phyloP scores from a whole-genome alignment of 495 filamentous ascomycete species.

The Corynascus novoguineensis region DNA sequence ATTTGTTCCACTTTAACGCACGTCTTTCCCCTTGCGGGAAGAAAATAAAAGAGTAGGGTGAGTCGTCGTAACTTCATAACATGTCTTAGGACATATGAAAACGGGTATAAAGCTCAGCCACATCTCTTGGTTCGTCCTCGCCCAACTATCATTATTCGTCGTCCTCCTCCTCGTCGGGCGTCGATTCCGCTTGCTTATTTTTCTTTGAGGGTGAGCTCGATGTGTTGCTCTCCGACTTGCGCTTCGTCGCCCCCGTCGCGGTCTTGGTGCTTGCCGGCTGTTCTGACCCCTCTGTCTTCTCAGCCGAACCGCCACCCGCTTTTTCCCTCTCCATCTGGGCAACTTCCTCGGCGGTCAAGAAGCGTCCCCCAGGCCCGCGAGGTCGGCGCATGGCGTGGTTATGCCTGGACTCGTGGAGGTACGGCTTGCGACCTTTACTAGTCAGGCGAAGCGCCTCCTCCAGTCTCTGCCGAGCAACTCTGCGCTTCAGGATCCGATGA shows the following conservation, averaged over 20 bases:
- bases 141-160: constrained; percentile 31
- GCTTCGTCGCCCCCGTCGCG: constrained; percentile 38
- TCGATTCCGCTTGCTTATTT: constrained; percentile 40
- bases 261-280: constrained; percentile 27
- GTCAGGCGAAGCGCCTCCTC: constrained; percentile 88
- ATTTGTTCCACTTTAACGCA: neutral
- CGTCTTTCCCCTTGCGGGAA: constrained; percentile 7
- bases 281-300: constrained; percentile 29
- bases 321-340: constrained; percentile 73
- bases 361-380: constrained; percentile 90
- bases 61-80: constrained; percentile 34
- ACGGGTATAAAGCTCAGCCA: constrained; percentile 22
- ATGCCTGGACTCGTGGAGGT: constrained; percentile 96
- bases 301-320: constrained; percentile 30
- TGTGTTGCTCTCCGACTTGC: constrained; percentile 39
- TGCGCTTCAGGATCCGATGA: constrained; percentile 89
- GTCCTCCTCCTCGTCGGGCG: constrained; percentile 47
- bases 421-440: constrained; percentile 92
- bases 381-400: constrained; percentile 98
- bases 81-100: constrained; percentile 21
- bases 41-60: constrained; percentile 27
- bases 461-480: constrained; percentile 86
- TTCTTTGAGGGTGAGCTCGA: constrained; percentile 50
- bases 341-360: constrained; percentile 97
- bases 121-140: constrained; percentile 11